Conservation (phyloP, 768 basidiomycete genomes). For the Tulasnella sp. region DNA sequence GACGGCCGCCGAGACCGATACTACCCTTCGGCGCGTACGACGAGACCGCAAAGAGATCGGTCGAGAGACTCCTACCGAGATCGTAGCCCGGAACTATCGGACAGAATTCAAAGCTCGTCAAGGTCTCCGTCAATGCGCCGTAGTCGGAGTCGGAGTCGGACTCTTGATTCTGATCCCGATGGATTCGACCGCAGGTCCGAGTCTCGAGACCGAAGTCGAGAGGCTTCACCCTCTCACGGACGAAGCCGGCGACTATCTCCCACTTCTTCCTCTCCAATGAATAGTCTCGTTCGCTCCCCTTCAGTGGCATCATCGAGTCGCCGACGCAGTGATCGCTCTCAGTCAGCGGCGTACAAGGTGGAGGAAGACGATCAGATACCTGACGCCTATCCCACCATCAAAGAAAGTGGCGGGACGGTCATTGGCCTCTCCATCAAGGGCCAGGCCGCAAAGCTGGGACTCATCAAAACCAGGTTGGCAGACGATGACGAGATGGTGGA, state of each 20-base stretch:
- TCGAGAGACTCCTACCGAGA: background rate
- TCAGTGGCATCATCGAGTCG: background rate
- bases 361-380: background rate
- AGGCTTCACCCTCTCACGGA: background rate
- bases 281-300: background rate
- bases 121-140: background rate
- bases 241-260: background rate
- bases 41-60: background rate
- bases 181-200: background rate
- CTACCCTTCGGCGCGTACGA: background rate
- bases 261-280: background rate
- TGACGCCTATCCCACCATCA: background rate
- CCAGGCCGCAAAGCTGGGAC: background rate
- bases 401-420: background rate
- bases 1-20: background rate
- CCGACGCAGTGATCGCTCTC: background rate
- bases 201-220: background rate
- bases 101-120: background rate
- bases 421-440: slow-evolving; percentile 5
- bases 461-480: background rate
- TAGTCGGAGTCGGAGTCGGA: background rate
- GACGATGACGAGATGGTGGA: background rate
- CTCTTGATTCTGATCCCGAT: background rate
- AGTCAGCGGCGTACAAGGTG: slow-evolving; percentile 3
- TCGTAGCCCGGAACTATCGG: background rate